Percentiles rank a stretch among this genome's conserved stretches.
phyloP scores from a whole-genome alignment of 2,329 filamentous ascomycete species.

The Fusarium decemcellulare region DNA sequence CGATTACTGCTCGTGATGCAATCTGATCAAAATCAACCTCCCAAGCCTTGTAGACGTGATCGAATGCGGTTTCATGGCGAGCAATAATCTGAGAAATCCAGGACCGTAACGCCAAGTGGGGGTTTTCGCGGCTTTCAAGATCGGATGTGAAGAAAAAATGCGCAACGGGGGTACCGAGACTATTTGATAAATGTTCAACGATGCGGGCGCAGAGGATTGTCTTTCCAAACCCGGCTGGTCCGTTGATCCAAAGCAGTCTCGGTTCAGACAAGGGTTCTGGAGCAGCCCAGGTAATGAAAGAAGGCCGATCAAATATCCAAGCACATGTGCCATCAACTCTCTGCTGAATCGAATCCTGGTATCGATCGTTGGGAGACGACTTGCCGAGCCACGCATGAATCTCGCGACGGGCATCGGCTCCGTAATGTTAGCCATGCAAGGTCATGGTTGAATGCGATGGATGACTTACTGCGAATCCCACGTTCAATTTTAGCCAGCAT shows the following conservation, averaged over 20 bases:
- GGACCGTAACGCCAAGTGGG: slow-evolving; percentile 45
- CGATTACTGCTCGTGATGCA: slow-evolving; percentile 36
- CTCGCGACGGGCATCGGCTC: not conserved
- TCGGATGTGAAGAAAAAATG: slow-evolving; percentile 54
- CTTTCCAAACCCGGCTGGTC: slow-evolving; percentile 50
- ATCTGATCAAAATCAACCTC: not conserved
- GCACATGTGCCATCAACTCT: not conserved
- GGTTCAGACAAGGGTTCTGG: no score
- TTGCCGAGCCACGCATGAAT: not conserved
- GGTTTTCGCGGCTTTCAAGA: slow-evolving; percentile 40
- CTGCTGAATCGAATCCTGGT: not conserved
- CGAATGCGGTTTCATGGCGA: not conserved
- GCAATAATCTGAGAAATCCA: slow-evolving; percentile 48
- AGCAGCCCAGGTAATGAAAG: not conserved
- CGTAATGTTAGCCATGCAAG: not conserved
- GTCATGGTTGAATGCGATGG: no score
- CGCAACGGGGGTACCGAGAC: slow-evolving; percentile 6
- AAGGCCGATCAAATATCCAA: not conserved
- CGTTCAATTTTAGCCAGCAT: not conserved
- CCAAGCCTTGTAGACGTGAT: not conserved
- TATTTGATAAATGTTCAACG: slow-evolving; percentile 36
- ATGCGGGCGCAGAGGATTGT: slow-evolving; percentile 51
- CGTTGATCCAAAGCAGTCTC: slow-evolving; percentile 51
- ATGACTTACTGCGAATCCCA: no score
- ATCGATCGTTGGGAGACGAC: not conserved